A percentile compares a stretch with the other conserved stretches of the same genome.
Evolutionary conservation across 176 grass and related monocot genomes (phyloP).

Genomic region (Chrysopogon serrulatus): DNA sequence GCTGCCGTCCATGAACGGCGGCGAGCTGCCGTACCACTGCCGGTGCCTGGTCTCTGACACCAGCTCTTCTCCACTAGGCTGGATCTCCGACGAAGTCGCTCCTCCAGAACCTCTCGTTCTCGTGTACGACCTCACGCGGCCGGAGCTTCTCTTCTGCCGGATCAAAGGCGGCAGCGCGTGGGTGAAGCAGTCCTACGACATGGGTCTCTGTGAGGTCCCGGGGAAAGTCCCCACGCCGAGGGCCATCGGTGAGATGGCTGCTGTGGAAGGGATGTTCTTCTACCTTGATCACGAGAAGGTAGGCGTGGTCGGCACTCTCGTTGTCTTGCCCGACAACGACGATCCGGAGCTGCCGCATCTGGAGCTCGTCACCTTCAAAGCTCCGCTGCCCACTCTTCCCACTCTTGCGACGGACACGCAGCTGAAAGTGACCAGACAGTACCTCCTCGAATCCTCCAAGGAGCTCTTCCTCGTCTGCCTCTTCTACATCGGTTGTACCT

Average conservation of each 20-base stretch:
- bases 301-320: neutral
- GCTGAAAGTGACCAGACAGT: too few relatives aligned
- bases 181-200: neutral
- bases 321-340: neutral
- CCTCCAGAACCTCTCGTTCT: neutral
- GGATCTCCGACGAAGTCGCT: neutral
- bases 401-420: too few relatives aligned
- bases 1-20: neutral
- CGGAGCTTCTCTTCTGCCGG: neutral
- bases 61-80: neutral
- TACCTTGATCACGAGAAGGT: fast-evolving
- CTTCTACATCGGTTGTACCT: too few relatives aligned
- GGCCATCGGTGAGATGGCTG: neutral
- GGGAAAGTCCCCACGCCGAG: neutral
- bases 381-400: neutral
- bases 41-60: neutral
- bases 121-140: neutral
- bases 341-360: neutral
- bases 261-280: neutral
- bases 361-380: neutral
- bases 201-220: neutral
- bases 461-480: too few relatives aligned
- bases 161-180: too few relatives aligned
- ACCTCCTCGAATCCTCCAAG: too few relatives aligned
- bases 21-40: neutral